These are phyloP conservation scores for Ramularia endophylla DNA, from an alignment of 2,329 filamentous ascomycete genomes.

Conservation along the genomic window DNA sequence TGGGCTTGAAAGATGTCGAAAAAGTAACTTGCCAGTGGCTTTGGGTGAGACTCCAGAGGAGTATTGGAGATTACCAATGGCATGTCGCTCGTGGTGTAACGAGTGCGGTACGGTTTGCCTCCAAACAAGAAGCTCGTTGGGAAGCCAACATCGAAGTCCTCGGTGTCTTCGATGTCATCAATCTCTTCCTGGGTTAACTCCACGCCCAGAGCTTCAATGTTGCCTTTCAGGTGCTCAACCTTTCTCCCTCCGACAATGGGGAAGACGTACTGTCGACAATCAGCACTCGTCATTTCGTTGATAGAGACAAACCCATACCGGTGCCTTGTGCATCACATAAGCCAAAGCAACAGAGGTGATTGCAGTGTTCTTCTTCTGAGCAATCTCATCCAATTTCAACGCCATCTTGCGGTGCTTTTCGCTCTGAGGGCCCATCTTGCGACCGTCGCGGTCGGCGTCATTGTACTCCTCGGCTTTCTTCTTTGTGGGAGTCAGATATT, in stretches of 20 bases:
- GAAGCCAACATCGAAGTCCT: conserved; percentile 49
- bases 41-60: conserved; percentile 13
- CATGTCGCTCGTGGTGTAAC: conserved; percentile 13
- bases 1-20: neutral
- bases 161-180: conserved; percentile 57
- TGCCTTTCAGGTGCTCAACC: conserved; percentile 61
- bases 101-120: conserved; percentile 16
- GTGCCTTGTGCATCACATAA: conserved; percentile 20
- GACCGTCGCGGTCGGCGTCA: conserved; percentile 30
- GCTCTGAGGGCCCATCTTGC: conserved; percentile 22
- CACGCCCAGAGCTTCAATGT: conserved; percentile 62
- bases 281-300: neutral
- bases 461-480: conserved; percentile 25
- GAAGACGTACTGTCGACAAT: conserved; percentile 43
- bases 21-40: conserved; percentile 5
- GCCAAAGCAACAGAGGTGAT: conserved; percentile 54
- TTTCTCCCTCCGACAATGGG: conserved; percentile 67
- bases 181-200: conserved; percentile 58
- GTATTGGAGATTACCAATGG: conserved; percentile 11
- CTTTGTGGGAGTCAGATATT: neutral
- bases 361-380: conserved; percentile 48
- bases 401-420: conserved; percentile 46
- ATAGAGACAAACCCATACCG: neutral
- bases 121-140: conserved; percentile 16
- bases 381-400: conserved; percentile 55